These are phyloP conservation scores for Sequoia sempervirens DNA, from an alignment of 75 land plant species.

Conservation along the genomic window DNA sequence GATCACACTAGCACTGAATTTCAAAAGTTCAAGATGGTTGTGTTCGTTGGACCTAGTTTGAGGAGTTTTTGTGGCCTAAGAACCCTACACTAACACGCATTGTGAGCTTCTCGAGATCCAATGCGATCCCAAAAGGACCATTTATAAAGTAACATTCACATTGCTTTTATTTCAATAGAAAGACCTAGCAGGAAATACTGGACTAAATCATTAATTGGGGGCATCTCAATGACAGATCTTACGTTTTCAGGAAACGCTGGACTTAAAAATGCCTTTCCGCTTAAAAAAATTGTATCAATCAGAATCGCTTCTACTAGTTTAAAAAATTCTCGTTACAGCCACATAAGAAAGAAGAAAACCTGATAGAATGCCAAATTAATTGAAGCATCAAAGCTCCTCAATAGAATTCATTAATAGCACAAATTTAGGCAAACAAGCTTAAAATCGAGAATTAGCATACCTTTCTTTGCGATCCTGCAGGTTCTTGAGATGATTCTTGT, in stretches of 20 bases:
- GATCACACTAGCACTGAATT: neutral
- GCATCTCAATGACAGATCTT: neutral
- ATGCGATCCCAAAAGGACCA: neutral
- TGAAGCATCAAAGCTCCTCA: neutral
- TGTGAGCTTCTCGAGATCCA: too few species aligned
- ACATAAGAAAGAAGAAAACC: neutral
- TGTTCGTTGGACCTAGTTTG: neutral
- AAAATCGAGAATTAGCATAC: constrained; percentile 15
- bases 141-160: neutral
- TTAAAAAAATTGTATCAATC: neutral
- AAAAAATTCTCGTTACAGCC: too few species aligned
- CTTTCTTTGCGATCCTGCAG: constrained; percentile 63
- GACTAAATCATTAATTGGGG: neutral
- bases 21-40: neutral
- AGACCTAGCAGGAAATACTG: neutral
- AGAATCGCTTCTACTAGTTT: neutral
- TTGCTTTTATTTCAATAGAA: neutral
- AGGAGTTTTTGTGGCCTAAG: neutral
- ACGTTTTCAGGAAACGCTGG: neutral
- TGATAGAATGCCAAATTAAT: neutral
- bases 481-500: constrained; percentile 52
- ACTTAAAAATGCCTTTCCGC: neutral
- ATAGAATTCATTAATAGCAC: neutral
- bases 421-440: neutral
- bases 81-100: neutral